Percentiles rank a stretch among this genome's conserved stretches.
Evolutionary conservation across 768 basidiomycete species (phyloP).

Genomic region (Hygrocybe coccinea): DNA sequence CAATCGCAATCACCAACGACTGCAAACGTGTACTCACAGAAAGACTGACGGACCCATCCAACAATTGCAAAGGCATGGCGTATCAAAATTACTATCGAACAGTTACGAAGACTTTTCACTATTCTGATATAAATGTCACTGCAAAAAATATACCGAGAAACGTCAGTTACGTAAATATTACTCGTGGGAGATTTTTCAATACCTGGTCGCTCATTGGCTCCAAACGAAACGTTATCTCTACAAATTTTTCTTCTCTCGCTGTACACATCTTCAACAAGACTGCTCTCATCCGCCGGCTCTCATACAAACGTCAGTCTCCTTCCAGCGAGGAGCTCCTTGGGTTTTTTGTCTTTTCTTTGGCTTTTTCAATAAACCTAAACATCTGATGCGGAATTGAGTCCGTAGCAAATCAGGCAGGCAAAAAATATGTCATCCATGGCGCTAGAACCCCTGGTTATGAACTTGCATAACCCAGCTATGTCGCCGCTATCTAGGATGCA

Average conservation of each 20-base stretch:
- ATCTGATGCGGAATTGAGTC: neutral
- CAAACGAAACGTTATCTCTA: neutral
- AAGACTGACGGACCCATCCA: too few species aligned
- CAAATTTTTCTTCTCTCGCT: slow-evolving; percentile 1
- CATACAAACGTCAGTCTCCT: neutral
- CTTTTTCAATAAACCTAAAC: neutral
- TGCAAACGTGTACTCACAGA: slow-evolving; percentile 41
- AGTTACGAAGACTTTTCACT: too few species aligned
- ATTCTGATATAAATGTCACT: too few species aligned
- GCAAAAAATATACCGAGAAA: too few species aligned
- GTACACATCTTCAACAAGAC: neutral
- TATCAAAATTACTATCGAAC: too few species aligned
- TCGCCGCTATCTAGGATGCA: slow-evolving; percentile 45
- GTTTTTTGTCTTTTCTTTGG: neutral
- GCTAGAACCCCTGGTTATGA: slow-evolving; percentile 49
- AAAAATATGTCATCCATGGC: slow-evolving; percentile 53
- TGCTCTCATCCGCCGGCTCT: neutral
- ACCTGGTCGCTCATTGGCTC: neutral
- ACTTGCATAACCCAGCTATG: slow-evolving; percentile 44
- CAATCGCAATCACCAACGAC: too few species aligned
- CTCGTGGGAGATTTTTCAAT: neutral
- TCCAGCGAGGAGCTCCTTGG: neutral
- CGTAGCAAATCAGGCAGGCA: neutral
- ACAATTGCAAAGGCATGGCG: slow-evolving; percentile 82
- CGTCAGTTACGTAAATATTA: too few species aligned